Conservation (phyloP, 2,329 filamentous ascomycete genomes). For the Ophiostoma himal-ulmi region DNA sequence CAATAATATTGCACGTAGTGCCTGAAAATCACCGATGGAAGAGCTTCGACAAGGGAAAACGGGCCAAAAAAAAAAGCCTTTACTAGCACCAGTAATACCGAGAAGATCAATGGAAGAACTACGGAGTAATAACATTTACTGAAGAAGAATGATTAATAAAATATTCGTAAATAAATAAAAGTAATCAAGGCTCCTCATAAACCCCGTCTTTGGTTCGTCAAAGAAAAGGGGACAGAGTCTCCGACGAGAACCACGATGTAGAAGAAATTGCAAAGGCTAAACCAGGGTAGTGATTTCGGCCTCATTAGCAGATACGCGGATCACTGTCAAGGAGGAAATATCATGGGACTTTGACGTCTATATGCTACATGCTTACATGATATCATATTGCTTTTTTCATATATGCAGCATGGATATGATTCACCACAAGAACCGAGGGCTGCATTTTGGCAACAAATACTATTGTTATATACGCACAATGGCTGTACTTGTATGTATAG, state of each 20-base stretch:
- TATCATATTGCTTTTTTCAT: neutral
- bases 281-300: neutral
- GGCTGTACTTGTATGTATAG: neutral
- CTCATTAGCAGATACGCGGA: neutral
- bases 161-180: neutral
- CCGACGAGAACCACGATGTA: neutral
- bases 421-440: neutral
- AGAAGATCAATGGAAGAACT: slow-evolving; percentile 4
- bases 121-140: neutral
- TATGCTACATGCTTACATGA: neutral
- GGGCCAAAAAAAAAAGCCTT: neutral
- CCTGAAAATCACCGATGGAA: neutral
- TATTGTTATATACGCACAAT: neutral
- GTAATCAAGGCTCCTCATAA: neutral
- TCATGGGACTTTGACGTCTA: neutral
- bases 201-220: neutral
- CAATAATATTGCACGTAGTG: neutral
- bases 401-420: neutral
- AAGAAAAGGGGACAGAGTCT: neutral
- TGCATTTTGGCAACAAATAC: neutral
- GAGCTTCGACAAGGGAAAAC: neutral
- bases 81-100: neutral
- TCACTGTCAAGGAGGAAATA: neutral
- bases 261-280: neutral
- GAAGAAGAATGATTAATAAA: neutral